Percentiles rank a stretch among this genome's conserved stretches.
Conservation (phyloP, 2,329 filamentous ascomycete species). For the Aspergillus alliaceus region DNA sequence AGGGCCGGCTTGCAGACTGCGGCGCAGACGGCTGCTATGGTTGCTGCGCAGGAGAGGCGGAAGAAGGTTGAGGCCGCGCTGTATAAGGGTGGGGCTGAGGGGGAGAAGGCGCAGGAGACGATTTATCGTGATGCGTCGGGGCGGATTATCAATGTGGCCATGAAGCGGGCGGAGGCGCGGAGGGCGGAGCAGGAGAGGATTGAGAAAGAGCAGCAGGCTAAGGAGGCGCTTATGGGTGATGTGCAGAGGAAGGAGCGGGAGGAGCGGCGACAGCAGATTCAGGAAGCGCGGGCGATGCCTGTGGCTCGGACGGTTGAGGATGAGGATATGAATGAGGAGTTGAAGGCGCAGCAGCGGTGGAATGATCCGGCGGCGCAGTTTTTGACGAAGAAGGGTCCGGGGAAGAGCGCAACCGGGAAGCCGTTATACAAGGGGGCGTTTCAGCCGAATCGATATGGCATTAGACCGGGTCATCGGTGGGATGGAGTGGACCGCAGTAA, state of each 20-base stretch:
- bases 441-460: slow-evolving; percentile 89
- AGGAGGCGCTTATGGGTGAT: slow-evolving; percentile 76
- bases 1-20: slow-evolving; percentile 85
- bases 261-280: slow-evolving; percentile 64
- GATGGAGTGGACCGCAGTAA: slow-evolving; percentile 94
- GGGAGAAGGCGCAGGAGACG: slow-evolving; percentile 66
- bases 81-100: slow-evolving; percentile 40
- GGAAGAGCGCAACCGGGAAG: slow-evolving; percentile 52
- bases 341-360: slow-evolving; percentile 78
- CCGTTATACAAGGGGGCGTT: slow-evolving; percentile 77
- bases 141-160: slow-evolving; percentile 86
- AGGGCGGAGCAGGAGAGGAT: slow-evolving; percentile 72
- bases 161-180: slow-evolving; percentile 86
- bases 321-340: slow-evolving; percentile 76
- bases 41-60: slow-evolving; percentile 63
- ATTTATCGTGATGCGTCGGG: slow-evolving; percentile 95
- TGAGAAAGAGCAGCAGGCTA: slow-evolving; percentile 62
- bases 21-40: slow-evolving; percentile 69
- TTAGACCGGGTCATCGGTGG: slow-evolving; percentile 89
- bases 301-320: slow-evolving; percentile 83
- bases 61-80: slow-evolving; percentile 47
- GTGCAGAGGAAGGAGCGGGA: slow-evolving; percentile 73
- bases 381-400: slow-evolving; percentile 53
- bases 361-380: slow-evolving; percentile 91
- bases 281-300: slow-evolving; percentile 79